Base-by-base conservation (phyloP, 2,329 filamentous ascomycete genomes). In the Fusarium sp. region DNA sequence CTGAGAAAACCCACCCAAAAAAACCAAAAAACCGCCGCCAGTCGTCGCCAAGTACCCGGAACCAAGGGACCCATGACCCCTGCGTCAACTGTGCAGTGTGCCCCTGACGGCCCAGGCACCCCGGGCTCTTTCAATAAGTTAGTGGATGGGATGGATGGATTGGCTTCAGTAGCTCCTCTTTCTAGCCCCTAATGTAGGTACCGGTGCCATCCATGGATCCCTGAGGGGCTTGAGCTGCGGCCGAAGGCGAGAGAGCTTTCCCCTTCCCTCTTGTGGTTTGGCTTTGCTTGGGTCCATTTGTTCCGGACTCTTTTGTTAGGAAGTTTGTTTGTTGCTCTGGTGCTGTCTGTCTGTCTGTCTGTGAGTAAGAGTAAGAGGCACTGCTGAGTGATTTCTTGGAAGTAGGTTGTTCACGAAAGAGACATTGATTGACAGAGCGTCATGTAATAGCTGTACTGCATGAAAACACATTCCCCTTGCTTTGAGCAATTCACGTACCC, bases 181-280 rank as follows among this genome's bases (percentile, higher is more conserved):
- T 69, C 50, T 63, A 54, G 60, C 66, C 66, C 66, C 66, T 69
- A 69, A 69, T 69, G 67, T 69, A 69, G 66, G 66, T 69, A 69
- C 60, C 43, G 60, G 60, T 43, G 28, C 48, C 24, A 68, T 61
- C 62, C 62, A 21, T 47, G 19, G n/a, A n/a, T n/a, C n/a, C n/a
- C n/a, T n/a, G n/a, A n/a, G 45, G 28, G 44, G 49, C 49, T 20
- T 21, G 26, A 26, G 26, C 26, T 26, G 26, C 26, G 26, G 26
- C 24, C 15, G 19, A 8, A 19, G 20, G 24, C 32, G 32, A 53
- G 34, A 53, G 47, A 45, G 47, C 39, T 45, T 49, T 44, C 20
- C 45, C 59, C 17, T 12, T 44, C 24, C 24, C 23, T 49, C 32
- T 49, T 34, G 45, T 64, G 28, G 46, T 34, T 24, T n/a, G 42